Evolutionary conservation across 768 basidiomycete genomes (phyloP).

Genomic region (Lyophyllum decastes): DNA sequence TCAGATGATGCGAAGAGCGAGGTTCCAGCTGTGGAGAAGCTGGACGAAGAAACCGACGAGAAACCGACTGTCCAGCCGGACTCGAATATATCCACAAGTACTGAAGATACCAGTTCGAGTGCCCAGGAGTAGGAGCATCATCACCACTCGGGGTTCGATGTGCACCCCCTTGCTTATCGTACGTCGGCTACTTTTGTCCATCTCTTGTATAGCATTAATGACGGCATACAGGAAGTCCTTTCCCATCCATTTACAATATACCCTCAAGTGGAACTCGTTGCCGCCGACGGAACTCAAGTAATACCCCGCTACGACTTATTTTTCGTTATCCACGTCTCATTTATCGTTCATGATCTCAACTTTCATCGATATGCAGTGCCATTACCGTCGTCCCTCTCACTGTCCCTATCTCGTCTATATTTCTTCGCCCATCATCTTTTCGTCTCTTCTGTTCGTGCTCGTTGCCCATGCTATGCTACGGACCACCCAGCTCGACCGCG

Average conservation of each 20-base stretch:
- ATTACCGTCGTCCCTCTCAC: neutral
- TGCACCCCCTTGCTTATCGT: too few relatives aligned
- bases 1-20: neutral
- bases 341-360: conserved; percentile 2
- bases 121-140: neutral
- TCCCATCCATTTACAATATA: neutral
- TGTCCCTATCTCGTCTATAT: conserved; percentile 1
- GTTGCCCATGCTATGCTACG: neutral
- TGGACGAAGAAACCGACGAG: neutral
- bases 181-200: too few relatives aligned
- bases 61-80: neutral
- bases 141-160: too few relatives aligned
- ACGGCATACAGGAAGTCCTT: neutral
- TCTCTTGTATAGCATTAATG: too few relatives aligned
- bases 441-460: neutral
- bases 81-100: neutral
- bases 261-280: neutral
- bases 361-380: neutral
- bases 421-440: neutral
- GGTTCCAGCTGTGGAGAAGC: neutral
- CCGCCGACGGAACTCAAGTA: neutral
- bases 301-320: conserved; percentile 8
- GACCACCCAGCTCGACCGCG: neutral
- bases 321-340: neutral
- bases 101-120: neutral